These are phyloP conservation scores for Rhizopogon sp. DNA, from an alignment of 768 basidiomycete species.

Conservation along the genomic window DNA sequence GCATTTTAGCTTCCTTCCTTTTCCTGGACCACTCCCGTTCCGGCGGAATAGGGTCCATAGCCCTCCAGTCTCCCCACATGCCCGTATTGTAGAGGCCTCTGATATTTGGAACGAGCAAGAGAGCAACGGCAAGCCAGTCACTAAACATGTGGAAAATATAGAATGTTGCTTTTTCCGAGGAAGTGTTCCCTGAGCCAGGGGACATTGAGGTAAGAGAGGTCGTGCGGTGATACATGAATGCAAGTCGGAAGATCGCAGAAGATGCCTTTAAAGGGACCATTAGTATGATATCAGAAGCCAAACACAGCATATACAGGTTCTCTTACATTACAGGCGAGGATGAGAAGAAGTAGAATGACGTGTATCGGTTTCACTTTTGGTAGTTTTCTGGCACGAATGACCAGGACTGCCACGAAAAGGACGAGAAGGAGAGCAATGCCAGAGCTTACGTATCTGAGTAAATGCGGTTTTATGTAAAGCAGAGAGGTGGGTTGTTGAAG, in stretches of 20 bases:
- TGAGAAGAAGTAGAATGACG: slow-evolving; percentile 14
- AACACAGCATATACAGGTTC: slow-evolving; percentile 5
- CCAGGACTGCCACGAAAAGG: slow-evolving; percentile 11
- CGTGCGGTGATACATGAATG: slow-evolving; percentile 31
- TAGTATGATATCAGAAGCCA: neutral
- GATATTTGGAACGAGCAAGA: slow-evolving; percentile 28
- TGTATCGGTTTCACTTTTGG: slow-evolving; percentile 21
- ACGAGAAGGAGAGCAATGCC: slow-evolving; percentile 19
- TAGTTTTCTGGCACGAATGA: slow-evolving; percentile 22
- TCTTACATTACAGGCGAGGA: slow-evolving; percentile 29
- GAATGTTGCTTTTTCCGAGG: slow-evolving; percentile 32
- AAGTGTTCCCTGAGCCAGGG: slow-evolving; percentile 29
- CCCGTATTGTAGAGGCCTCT: slow-evolving; percentile 23
- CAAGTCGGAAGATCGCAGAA: slow-evolving; percentile 35
- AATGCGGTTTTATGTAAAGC: neutral
- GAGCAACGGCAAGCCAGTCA: slow-evolving; percentile 32
- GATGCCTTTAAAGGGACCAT: slow-evolving; percentile 9
- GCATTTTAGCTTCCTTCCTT: neutral
- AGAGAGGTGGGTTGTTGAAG: neutral
- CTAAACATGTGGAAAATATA: slow-evolving; percentile 43
- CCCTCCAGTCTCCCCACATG: slow-evolving; percentile 16
- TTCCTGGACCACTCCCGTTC: neutral
- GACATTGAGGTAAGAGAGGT: slow-evolving; percentile 27
- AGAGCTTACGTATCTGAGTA: slow-evolving; percentile 24
- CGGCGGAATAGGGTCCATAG: slow-evolving; percentile 1